These are phyloP conservation scores for Rhizopus stolonifer DNA, from an alignment of 371 early-diverging fungal genomes.

Conservation along the genomic window DNA sequence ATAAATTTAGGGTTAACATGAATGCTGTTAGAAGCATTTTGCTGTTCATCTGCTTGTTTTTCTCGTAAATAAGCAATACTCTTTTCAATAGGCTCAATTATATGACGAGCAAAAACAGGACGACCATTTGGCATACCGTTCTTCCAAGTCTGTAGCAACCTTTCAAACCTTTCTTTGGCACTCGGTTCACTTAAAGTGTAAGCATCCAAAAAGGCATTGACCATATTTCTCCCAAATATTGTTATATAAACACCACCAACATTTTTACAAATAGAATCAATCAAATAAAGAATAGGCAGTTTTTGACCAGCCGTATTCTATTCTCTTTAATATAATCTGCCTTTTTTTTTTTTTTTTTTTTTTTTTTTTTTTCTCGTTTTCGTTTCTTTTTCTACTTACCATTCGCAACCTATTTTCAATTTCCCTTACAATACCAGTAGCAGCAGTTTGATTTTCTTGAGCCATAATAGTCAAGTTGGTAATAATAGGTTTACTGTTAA, in stretches of 20 bases:
- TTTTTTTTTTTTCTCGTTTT: conserved; percentile 6
- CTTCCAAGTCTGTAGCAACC: conserved; percentile 82
- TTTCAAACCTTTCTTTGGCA: conserved; percentile 68
- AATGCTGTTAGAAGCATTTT: conserved; percentile 27
- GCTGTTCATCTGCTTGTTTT: conserved; percentile 19
- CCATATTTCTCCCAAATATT: conserved; percentile 72
- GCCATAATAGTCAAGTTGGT: conserved; percentile 85
- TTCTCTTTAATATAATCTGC: not conserved
- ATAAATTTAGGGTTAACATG: conserved; percentile 67
- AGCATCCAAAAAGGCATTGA: conserved; percentile 67
- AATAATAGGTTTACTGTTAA: conserved; percentile 91
- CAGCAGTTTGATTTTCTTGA: conserved; percentile 65
- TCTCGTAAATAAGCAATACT: conserved; percentile 44
- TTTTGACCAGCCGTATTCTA: conserved; percentile 77
- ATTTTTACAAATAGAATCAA: conserved; percentile 94
- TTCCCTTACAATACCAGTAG: conserved; percentile 74
- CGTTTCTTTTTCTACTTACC: conserved; percentile 54
- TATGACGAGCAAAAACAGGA: conserved; percentile 61
- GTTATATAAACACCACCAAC: conserved; percentile 76
- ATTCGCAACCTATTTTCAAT: conserved; percentile 80
- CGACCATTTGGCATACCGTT: conserved; percentile 61
- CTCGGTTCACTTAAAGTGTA: conserved; percentile 65
- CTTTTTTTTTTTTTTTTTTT: too few species aligned
- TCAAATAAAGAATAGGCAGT: conserved; percentile 84
- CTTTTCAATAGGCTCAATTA: conserved; percentile 59